phyloP scores from a whole-genome alignment of 1,284 basidiomycete species.

The Boletus nobilissimus region DNA sequence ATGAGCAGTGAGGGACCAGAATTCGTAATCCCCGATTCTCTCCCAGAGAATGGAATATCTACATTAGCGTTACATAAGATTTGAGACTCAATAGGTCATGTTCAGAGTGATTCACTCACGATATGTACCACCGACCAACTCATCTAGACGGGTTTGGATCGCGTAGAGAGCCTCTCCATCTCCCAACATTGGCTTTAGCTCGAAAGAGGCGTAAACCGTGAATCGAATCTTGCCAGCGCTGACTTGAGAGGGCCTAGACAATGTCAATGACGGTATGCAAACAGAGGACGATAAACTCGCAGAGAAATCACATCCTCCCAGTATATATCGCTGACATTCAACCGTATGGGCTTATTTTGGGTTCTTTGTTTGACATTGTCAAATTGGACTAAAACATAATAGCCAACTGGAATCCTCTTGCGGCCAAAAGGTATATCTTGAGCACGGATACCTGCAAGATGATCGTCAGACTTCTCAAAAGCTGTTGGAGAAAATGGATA shows the following conservation, averaged over 20 bases:
- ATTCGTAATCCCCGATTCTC: not conserved
- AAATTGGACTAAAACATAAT: not conserved
- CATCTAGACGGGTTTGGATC: not conserved
- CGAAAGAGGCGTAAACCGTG: constrained; percentile 18
- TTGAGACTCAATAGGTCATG: not conserved
- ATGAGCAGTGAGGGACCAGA: not conserved
- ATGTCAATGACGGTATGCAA: not conserved
- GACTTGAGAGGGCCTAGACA: constrained; percentile 3
- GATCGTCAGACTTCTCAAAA: not conserved
- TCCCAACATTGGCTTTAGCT: constrained; percentile 16
- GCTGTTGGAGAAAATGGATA: not conserved
- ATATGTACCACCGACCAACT: not conserved
- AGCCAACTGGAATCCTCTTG: constrained; percentile 2
- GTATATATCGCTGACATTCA: not conserved
- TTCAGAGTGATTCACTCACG: not conserved
- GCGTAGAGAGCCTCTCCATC: constrained; percentile 9
- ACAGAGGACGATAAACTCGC: not conserved
- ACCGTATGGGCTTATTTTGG: not conserved
- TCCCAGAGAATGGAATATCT: not conserved
- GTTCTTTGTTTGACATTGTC: not conserved
- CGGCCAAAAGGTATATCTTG: constrained; percentile 6
- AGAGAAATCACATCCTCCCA: constrained; percentile 8
- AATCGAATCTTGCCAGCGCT: constrained; percentile 1
- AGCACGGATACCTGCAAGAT: constrained; percentile 16
- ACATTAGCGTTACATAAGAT: not conserved